phyloP scores from a whole-genome alignment of 2,329 filamentous ascomycete species.

The Chaetomium globosum region DNA sequence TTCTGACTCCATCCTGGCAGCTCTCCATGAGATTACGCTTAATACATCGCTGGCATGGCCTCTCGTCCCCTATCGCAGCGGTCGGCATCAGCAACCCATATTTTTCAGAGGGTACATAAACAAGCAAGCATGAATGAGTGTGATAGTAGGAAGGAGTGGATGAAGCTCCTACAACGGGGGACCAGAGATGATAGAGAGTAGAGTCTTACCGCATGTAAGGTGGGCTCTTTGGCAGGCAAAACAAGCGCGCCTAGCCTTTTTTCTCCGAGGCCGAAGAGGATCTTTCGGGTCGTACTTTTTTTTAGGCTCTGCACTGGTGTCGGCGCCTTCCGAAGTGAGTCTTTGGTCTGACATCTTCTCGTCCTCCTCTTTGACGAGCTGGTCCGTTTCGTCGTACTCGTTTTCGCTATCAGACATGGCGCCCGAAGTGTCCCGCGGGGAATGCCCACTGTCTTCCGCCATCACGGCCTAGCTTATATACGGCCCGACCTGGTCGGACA shows the following conservation, averaged over 20 bases:
- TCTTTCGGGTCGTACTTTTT: slow-evolving; percentile 85
- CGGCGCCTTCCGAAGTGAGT: slow-evolving; percentile 48
- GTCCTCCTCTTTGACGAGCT: slow-evolving; percentile 51
- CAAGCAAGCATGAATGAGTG: slow-evolving; percentile 3
- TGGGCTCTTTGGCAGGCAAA: slow-evolving; percentile 97
- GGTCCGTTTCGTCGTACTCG: slow-evolving; percentile 56
- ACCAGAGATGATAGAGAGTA: slow-evolving; percentile 10
- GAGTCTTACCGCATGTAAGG: slow-evolving; percentile 89
- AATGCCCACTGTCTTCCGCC: slow-evolving; percentile 58
- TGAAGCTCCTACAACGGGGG: background rate
- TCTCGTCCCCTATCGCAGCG: slow-evolving; percentile 74
- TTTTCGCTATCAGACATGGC: slow-evolving; percentile 62
- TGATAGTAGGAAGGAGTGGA: background rate
- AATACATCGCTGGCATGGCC: slow-evolving; percentile 90
- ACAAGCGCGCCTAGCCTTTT: slow-evolving; percentile 94
- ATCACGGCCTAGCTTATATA: slow-evolving; percentile 57
- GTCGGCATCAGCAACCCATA: slow-evolving; percentile 17
- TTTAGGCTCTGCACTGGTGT: slow-evolving; percentile 57
- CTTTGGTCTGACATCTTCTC: slow-evolving; percentile 57
- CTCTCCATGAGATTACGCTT: slow-evolving; percentile 88
- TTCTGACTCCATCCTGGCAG: slow-evolving; percentile 94
- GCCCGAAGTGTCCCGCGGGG: slow-evolving; percentile 60
- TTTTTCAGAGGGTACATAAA: background rate
- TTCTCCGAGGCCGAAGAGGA: slow-evolving; percentile 82
- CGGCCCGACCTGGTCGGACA: slow-evolving; percentile 28